These are phyloP conservation scores for Naumovozyma castellii DNA, from an alignment of 805 yeast species.

Conservation along the genomic window DNA sequence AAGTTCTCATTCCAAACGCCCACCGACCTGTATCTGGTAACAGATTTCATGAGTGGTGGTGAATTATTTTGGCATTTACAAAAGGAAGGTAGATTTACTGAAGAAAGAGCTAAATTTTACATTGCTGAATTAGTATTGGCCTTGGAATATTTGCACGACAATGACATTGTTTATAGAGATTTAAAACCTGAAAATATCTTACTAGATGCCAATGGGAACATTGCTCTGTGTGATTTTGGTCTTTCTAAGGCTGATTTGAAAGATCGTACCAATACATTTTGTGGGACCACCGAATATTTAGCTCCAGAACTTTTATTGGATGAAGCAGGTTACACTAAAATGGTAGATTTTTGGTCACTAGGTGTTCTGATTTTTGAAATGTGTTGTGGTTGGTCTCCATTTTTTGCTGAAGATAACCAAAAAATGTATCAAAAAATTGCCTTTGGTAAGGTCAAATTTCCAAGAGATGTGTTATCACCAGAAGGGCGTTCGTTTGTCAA, in stretches of 20 bases:
- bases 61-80: conserved; percentile 95
- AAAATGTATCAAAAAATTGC: conserved; percentile 99
- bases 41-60: conserved; percentile 98
- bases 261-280: conserved; percentile 87
- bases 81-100: conserved; percentile 88
- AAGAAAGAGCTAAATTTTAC: conserved; percentile 91
- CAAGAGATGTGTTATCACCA: conserved; percentile 84
- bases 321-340: conserved; percentile 93
- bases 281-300: conserved; percentile 96
- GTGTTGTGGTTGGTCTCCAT: conserved; percentile 99
- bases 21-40: conserved; percentile 80
- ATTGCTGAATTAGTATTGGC: conserved; percentile 94
- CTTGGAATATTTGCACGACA: conserved; percentile 87
- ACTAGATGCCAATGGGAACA: conserved; percentile 93
- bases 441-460: conserved; percentile 94
- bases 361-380: conserved; percentile 95
- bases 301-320: conserved; percentile 95
- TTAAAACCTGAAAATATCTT: conserved; percentile 93
- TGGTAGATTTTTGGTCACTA: conserved; percentile 98
- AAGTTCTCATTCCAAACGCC: conserved; percentile 96
- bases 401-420: conserved; percentile 94
- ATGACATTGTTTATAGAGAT: conserved; percentile 93
- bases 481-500: conserved; percentile 95
- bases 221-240: conserved; percentile 95
- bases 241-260: conserved; percentile 88